phyloP scores from a whole-genome alignment of 371 early-diverging fungal species.

The Globomyces sp. region DNA sequence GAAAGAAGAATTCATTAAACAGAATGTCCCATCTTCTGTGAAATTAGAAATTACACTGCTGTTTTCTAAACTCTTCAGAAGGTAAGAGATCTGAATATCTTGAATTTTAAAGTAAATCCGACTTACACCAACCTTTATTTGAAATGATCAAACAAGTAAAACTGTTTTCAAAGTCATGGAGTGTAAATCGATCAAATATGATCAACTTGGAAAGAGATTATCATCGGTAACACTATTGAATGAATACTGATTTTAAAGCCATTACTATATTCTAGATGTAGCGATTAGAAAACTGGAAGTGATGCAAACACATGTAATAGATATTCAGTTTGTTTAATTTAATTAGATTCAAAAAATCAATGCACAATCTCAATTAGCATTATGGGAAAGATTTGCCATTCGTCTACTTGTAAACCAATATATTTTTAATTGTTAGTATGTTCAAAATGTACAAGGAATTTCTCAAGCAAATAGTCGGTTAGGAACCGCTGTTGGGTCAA shows the following conservation, averaged over 20 bases:
- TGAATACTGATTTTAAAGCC: background rate
- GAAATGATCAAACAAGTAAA: conserved; percentile 50
- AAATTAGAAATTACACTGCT: conserved; percentile 48
- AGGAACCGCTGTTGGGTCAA: no score
- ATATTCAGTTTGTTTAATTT: background rate
- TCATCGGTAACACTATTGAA: conserved; percentile 19
- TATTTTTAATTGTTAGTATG: no score
- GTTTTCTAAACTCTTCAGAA: conserved; percentile 45
- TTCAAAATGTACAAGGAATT: no score
- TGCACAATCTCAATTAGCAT: conserved; percentile 11
- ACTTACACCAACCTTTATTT: conserved; percentile 52
- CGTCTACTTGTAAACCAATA: conserved; percentile 27
- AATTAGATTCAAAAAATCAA: conserved; percentile 19
- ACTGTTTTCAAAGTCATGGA: conserved; percentile 48
- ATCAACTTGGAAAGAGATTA: conserved; percentile 46
- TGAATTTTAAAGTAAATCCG: conserved; percentile 38
- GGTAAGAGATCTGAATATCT: conserved; percentile 19
- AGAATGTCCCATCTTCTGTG: conserved; percentile 42
- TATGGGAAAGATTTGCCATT: conserved; percentile 38
- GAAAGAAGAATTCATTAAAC: conserved; percentile 50
- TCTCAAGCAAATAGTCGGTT: no score
- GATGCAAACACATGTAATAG: conserved; percentile 39
- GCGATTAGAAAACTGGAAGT: conserved; percentile 51
- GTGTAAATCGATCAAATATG: conserved; percentile 35
- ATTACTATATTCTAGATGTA: conserved; percentile 46